Evolutionary conservation across 768 basidiomycete species (phyloP), one percentile per base, ranked within the genome.

Genomic region (Boletellus emodensis): DNA sequence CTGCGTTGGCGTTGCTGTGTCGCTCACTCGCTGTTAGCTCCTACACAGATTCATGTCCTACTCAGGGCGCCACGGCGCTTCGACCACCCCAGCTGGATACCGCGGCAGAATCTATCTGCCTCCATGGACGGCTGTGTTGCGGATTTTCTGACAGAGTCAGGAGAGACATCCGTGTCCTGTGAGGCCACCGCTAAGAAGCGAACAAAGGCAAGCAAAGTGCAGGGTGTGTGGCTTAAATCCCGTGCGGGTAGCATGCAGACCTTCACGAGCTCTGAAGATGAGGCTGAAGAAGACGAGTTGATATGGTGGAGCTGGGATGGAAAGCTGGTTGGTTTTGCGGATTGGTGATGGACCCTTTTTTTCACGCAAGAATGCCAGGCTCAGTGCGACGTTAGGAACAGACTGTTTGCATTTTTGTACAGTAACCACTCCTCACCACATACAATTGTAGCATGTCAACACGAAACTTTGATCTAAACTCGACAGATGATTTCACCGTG

Each of bases 281-380:
- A 59, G 47, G 56, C 52, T 10, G 78, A 76, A 54, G 73, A 70
- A 4, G 73, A 75, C 28, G 78, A 79, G 53, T 57, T 72, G 62
- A 77, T 79, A 44, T 79, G 77, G 77, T 79, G 77, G 77, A 66
- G 61, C 36, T 79, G 77, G 77, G 66, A 78, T 35, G 76, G 77
- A 12, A 77, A 72, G 54, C 50, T 79, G 50, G 63, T 60, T 20
- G 77, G 78, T 5, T 79, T 78, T 56, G 51, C 66, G n/a, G 77
- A 77, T 49, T 78, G 74, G 73, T 77, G 42, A 65, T 11, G 30
- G 41, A 41, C 40, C 8, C n/a, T 30, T 28, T 28, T 28, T 28
- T 28, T 28, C 9, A 6, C 9, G 28, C 28, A 28, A 28, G 9
- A 6, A 37, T 17, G 32, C 18, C 32, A 18, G 42, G 20, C 32